Base-by-base conservation (phyloP, 768 basidiomycete species). In the Fomitopsis serialis region DNA sequence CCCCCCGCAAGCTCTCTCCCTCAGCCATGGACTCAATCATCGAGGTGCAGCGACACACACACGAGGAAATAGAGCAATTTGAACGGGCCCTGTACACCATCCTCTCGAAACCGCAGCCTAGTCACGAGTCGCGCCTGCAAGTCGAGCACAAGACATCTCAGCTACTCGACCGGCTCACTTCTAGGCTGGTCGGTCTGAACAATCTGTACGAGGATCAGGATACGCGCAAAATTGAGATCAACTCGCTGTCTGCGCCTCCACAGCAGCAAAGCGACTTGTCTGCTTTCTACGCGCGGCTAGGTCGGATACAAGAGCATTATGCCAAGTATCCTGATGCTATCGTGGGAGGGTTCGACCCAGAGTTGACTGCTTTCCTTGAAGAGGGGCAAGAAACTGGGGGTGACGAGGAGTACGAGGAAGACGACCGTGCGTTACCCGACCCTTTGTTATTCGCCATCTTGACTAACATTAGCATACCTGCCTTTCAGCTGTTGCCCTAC, bases 291-390 rank as follows among this genome's bases (percentile, higher is more conserved):
- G 77, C 86, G 69, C 87, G 97, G 75, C 85, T 98, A 78, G 86
- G 84, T 66, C 93, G 90, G 81, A 85, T 98, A 71, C 92, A 95
- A 74, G 93, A 95, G 68, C 92, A 96, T 80, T 86, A 98, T 78
- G 81, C 79, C 73, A 92, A 92, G 77, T 94, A 98, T 79, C 94
- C 94, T 74, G 89, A 95, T 74, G 76, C 88, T 72, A 79, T 81
- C 64, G 77, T 85, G 77, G 86, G 81, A 65, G 78, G 86, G 55
- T 87, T 96, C 70, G 85, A 92, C 70, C 76, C 84, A 58, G 93
- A 96, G 72, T 78, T 97, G 59, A 84, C 85, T 45, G 78, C 82
- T 64, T 80, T 92, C 61, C 75, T 92, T 58, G 89, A 93, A 60
- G 89, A 92, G 53, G 78, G 79, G 43, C 79, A 82, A 58, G 82